Base-by-base conservation (phyloP, 768 basidiomycete genomes). In the Ephemerocybe angulata region DNA sequence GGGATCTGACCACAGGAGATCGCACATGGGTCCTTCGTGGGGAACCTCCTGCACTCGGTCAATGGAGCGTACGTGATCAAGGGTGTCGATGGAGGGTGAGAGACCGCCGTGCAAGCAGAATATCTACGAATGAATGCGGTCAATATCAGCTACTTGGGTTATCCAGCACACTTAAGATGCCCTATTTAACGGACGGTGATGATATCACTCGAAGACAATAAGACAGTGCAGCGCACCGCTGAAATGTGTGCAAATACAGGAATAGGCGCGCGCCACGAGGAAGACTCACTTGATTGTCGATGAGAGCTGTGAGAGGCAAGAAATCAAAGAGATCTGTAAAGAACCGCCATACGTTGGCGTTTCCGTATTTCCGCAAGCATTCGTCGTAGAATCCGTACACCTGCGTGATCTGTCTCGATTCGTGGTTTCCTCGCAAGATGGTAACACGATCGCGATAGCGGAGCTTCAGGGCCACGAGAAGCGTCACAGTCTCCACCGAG, bases 381-480 rank as follows among this genome's bases (percentile, higher is more conserved):
- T 99, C 97, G 78, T 99, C 97, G 72, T 99, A 99, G 68, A 99
- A 99, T 40, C 97, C 97, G 66, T 99, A 99, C 19, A 99, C 97
- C 72, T 99, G 97, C 25, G 97, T 99, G 79, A 99, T 99, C 80
- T 99, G 97, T 66, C 97, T 84, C 62, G 90, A 93, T 74, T 99
- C 97, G 79, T 99, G 97, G 72, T 99, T 98, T 38, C 97, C 97
- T 59, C 97, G 88, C 38, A 99, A 80, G 68, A 99, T 96, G 55
- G 97, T 98, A 63, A 98, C 93, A 51, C 96, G 88, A 73, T 98
- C 96, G 59, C 94, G 91, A 75, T 99, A 98, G 65, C 97, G 89
- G 60, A 99, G 79, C 77, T 99, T 99, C 69, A 98, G 82, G 19
- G 97, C 93, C 58, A 99, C 94, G 48, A 99, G 88, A 7, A 98